Conservation (phyloP, 768 basidiomycete species). For the Cubamyces lactineus region DNA sequence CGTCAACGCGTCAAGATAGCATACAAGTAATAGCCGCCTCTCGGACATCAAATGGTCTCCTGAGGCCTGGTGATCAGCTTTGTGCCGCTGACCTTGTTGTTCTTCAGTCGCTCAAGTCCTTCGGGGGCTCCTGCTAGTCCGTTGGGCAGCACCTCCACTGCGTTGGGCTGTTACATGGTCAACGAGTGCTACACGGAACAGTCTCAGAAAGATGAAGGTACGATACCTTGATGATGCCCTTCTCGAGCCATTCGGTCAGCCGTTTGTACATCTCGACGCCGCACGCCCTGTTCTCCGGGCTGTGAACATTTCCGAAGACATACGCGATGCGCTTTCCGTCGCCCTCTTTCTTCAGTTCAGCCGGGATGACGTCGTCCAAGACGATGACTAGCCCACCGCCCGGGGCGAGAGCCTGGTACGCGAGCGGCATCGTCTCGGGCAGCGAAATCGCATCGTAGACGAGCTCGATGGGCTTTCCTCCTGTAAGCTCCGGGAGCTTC, state of each 20-base stretch:
- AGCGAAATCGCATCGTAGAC: constrained; percentile 31
- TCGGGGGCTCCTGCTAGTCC: constrained; percentile 44
- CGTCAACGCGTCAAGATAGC: not conserved
- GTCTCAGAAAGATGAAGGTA: not conserved
- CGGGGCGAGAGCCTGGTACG: constrained; percentile 31
- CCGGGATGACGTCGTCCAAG: constrained; percentile 14
- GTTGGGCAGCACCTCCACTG: constrained; percentile 43
- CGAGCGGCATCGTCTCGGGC: constrained; percentile 26
- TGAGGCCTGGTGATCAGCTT: constrained; percentile 48
- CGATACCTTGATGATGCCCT: constrained; percentile 30
- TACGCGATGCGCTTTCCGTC: constrained; percentile 22
- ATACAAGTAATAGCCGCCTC: not conserved
- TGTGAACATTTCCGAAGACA: constrained; percentile 23
- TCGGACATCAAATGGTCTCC: constrained; percentile 34
- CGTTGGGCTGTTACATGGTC: constrained; percentile 42
- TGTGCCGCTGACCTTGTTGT: constrained; percentile 43
- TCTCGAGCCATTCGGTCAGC: constrained; percentile 28
- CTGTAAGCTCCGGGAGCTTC: constrained; percentile 21
- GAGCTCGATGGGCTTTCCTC: constrained; percentile 25
- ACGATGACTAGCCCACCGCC: constrained; percentile 28
- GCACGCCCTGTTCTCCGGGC: constrained; percentile 18
- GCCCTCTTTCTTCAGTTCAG: constrained; percentile 9
- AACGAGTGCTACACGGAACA: not conserved
- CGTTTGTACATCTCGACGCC: constrained; percentile 26
- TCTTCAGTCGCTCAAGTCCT: constrained; percentile 42